Percentiles rank a stretch among this genome's conserved stretches.
phyloP scores from a whole-genome alignment of 495 filamentous ascomycete genomes.

The Opeltia flavorubescens region DNA sequence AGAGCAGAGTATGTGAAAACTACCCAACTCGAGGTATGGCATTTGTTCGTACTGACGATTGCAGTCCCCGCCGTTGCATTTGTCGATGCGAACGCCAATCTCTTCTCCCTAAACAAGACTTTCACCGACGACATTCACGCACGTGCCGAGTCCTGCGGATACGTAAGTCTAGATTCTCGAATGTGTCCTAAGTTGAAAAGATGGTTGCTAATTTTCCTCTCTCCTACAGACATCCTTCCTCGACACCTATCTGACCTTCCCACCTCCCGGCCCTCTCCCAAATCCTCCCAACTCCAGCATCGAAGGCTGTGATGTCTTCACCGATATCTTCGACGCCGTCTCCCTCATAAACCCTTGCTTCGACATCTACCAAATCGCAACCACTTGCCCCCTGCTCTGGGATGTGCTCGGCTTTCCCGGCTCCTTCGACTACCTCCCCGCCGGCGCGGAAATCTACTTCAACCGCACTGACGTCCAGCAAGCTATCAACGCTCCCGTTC shows the following conservation, averaged over 20 bases:
- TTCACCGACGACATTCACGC: slow-evolving; percentile 45
- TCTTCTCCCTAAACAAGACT: slow-evolving; percentile 54
- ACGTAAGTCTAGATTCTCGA: too few species aligned
- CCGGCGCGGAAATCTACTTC: slow-evolving; percentile 55
- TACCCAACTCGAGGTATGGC: neutral
- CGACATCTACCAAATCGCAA: slow-evolving; percentile 61
- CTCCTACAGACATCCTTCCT: slow-evolving; percentile 46
- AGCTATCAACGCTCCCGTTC: slow-evolving; percentile 54
- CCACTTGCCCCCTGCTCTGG: slow-evolving; percentile 60
- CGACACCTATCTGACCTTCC: slow-evolving; percentile 48
- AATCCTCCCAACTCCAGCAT: slow-evolving; percentile 17
- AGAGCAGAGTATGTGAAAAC: slow-evolving; percentile 22
- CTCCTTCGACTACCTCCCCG: slow-evolving; percentile 31
- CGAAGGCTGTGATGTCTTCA: slow-evolving; percentile 40
- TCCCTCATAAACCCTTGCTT: slow-evolving; percentile 62
- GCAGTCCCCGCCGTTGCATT: slow-evolving; percentile 46
- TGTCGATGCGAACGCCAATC: slow-evolving; percentile 42
- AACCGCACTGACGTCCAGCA: slow-evolving; percentile 61
- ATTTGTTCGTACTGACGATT: neutral
- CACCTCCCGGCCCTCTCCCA: slow-evolving; percentile 47
- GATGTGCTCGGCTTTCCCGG: slow-evolving; percentile 64
- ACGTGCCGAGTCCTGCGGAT: slow-evolving; percentile 47
- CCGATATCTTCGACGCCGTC: slow-evolving; percentile 41
- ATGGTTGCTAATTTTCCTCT: too few species aligned
- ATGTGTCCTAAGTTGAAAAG: too few species aligned